Evolutionary conservation across 805 yeast species (phyloP), one percentile per base, ranked within the genome.

Genomic region (Scheffersomyces coipomensis): DNA sequence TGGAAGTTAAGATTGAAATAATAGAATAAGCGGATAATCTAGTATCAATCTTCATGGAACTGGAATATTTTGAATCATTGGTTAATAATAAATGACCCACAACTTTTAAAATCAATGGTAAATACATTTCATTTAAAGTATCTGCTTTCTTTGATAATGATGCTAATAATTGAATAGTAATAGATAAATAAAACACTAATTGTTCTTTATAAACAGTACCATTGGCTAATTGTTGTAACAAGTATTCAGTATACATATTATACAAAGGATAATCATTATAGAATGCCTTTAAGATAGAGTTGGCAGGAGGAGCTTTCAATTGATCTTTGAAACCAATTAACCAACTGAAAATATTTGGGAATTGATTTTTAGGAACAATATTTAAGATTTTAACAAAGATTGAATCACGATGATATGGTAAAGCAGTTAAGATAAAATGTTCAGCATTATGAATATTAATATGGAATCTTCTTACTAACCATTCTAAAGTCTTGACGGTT

Each of bases 391-490:
- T 80, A 35, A 80, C 74, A 60, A 93, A 93, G 5, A 86, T 71
- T 0, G 89, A 83, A 27, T 78, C 71, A 49, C 75, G 78, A 62
- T 83, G 88, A 64, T 85, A 88, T n/a, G 97, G 95, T 49, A 93
- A 70, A 1, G 85, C 75, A 2, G 90, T 73, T 40, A 91, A 62
- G 33, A 93, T 56, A 23, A 93, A 56, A 39, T 71, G 58, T 59
- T 91, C 98, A 0, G 89, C 67, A 53, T 86, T 88, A 53, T 85
- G 83, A 35, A 86, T 71, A 57, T 93, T 90, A 48, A 88, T 79
- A 55, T 88, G 83, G 68, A 82, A 93, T 51, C 98, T 77, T 66
- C 99, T 83, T 15, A 93, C 83, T 18, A 90, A 78, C 99, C 99
- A 93, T 68, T 93, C 99, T 10, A 88, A 71, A 4, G 97, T 91